phyloP scores from a whole-genome alignment of 768 basidiomycete species.

The Paxillus rubicundulus region DNA sequence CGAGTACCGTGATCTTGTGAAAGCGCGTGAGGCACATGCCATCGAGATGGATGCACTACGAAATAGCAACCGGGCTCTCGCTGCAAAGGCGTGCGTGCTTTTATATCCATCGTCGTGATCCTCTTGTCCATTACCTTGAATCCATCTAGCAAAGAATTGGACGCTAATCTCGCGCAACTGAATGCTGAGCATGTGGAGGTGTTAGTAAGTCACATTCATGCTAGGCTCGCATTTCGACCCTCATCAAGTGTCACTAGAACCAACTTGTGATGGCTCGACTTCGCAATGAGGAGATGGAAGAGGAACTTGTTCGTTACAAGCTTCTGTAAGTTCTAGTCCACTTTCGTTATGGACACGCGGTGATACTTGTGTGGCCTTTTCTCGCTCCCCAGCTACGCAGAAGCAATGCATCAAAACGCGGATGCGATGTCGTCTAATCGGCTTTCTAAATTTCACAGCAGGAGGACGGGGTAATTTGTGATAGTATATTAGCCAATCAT shows the following conservation, averaged over 20 bases:
- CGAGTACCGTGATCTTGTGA: slow-evolving; percentile 82
- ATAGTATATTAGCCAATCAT: neutral
- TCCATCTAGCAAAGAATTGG: slow-evolving; percentile 67
- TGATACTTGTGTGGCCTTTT: neutral
- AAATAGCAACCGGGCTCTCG: slow-evolving; percentile 72
- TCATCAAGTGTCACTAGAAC: slow-evolving; percentile 53
- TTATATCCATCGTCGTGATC: neutral
- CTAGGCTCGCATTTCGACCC: slow-evolving; percentile 12
- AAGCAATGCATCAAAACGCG: slow-evolving; percentile 75
- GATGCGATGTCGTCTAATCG: slow-evolving; percentile 68
- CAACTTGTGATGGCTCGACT: slow-evolving; percentile 88
- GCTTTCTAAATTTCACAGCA: slow-evolving; percentile 39
- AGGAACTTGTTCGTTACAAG: slow-evolving; percentile 93
- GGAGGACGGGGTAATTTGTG: slow-evolving; percentile 20
- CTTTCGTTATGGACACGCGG: neutral
- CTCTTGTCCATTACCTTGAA: slow-evolving; percentile 9
- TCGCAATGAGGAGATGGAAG: slow-evolving; percentile 89
- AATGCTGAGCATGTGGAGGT: slow-evolving; percentile 81
- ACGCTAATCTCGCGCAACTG: slow-evolving; percentile 72
- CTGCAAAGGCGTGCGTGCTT: slow-evolving; percentile 72
- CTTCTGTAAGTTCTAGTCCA: slow-evolving; percentile 51
- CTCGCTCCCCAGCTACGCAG: slow-evolving; percentile 47
- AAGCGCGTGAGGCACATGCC: slow-evolving; percentile 78
- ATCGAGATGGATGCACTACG: slow-evolving; percentile 80
- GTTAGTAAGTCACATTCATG: slow-evolving; percentile 42